These are phyloP conservation scores for Cicer cuneatum DNA, from an alignment of 306 rosid species.

Conservation along the genomic window DNA sequence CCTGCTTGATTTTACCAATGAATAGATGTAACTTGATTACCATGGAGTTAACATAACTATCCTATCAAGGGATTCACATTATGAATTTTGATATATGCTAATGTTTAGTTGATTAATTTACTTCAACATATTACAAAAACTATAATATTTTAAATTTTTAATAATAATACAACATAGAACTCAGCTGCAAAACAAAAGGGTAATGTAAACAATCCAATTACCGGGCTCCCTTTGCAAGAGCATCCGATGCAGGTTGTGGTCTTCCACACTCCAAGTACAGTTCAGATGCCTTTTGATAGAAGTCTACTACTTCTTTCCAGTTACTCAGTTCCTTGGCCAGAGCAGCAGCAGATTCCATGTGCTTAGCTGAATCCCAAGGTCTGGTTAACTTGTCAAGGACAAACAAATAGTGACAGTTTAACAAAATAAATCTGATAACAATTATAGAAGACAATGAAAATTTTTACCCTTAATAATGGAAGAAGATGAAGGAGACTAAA, in stretches of 20 bases:
- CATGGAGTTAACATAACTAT: neutral
- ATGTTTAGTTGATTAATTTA: constrained; percentile 5
- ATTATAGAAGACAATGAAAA: neutral
- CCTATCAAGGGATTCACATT: constrained; percentile 12
- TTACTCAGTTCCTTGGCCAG: constrained; percentile 83
- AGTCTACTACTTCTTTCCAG: constrained; percentile 83
- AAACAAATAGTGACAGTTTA: constrained; percentile 26
- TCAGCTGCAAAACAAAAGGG: constrained; percentile 3
- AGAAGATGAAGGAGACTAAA: neutral
- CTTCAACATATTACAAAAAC: constrained; percentile 1
- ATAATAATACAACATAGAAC: neutral
- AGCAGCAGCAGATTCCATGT: constrained; percentile 95
- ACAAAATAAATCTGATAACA: constrained; percentile 30
- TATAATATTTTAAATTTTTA: too few species aligned
- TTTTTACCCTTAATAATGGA: neutral
- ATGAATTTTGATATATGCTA: constrained; percentile 21
- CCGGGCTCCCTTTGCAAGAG: constrained; percentile 95
- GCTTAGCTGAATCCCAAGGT: constrained; percentile 99
- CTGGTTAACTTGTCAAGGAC: constrained; percentile 66
- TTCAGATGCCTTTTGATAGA: constrained; percentile 87
- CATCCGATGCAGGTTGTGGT: constrained; percentile 95
- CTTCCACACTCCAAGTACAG: constrained; percentile 79
- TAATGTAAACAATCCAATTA: constrained; percentile 48
- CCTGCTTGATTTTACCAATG: constrained; percentile 10
- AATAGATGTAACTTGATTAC: constrained; percentile 4